Percentiles rank a stretch among this genome's conserved stretches.
Conservation (phyloP, 1,284 basidiomycete species). For the Apiotrichum brassicae region DNA sequence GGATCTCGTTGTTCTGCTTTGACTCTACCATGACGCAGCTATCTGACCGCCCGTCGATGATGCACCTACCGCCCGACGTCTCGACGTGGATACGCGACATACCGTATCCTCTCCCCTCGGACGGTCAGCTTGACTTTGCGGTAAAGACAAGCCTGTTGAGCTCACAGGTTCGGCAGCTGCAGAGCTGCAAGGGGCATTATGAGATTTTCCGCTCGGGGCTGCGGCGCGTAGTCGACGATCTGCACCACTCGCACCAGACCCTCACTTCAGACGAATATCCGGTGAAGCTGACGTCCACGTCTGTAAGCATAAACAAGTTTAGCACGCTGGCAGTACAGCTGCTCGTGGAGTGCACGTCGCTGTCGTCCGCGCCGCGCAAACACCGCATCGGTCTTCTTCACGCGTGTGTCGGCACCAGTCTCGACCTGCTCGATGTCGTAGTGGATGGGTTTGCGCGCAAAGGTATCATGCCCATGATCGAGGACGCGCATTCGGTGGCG, state of each 20-base stretch:
- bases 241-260: conserved; percentile 14
- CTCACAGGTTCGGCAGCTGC: conserved; percentile 16
- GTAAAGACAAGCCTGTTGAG: conserved; percentile 19
- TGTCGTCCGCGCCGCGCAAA: conserved; percentile 15
- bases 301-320: conserved; percentile 22
- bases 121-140: conserved; percentile 21
- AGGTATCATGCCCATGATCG: conserved; percentile 24
- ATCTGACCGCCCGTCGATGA: conserved; percentile 20
- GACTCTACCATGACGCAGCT: conserved; percentile 20
- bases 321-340: conserved; percentile 15
- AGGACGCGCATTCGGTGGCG: conserved; percentile 21
- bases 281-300: conserved; percentile 17
- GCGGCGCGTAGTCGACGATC: conserved; percentile 16
- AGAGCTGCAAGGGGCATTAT: conserved; percentile 16
- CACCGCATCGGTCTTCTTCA: conserved; percentile 18
- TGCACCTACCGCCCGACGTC: conserved; percentile 17
- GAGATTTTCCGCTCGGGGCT: conserved; percentile 19
- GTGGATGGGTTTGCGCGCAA: conserved; percentile 20
- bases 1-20: conserved; percentile 23
- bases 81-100: conserved; percentile 11
- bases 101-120: conserved; percentile 17
- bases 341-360: conserved; percentile 17
- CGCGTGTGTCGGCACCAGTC: conserved; percentile 15
- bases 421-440: conserved; percentile 18
- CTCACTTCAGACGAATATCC: conserved; percentile 5